These are phyloP conservation scores for Ustilago cynodontis DNA, from an alignment of 1,284 basidiomycete genomes.

Conservation along the genomic window DNA sequence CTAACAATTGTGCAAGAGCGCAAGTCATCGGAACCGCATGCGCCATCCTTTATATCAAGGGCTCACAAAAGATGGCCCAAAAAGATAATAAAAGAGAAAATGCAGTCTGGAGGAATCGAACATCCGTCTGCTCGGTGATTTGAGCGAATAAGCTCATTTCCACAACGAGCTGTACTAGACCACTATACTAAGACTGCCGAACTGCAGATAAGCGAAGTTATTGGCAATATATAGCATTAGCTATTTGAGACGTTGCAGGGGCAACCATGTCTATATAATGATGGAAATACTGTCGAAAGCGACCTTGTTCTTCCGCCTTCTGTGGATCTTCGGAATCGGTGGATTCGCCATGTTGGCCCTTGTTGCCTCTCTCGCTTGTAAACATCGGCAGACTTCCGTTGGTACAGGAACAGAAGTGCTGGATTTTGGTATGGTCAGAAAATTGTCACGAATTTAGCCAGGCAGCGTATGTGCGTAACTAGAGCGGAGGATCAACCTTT, in stretches of 20 bases:
- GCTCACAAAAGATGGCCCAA: no score
- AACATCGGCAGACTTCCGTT: background rate
- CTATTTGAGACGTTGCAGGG: no score
- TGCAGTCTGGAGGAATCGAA: conserved; percentile 48
- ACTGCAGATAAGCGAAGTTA: no score
- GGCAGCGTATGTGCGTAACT: background rate
- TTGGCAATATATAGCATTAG: no score
- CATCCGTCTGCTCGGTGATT: conserved; percentile 43
- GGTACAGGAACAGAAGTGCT: background rate
- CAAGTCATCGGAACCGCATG: no score
- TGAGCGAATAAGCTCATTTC: background rate
- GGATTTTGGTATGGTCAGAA: background rate
- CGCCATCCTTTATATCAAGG: no score
- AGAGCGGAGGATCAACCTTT: conserved; percentile 7
- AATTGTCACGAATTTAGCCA: conserved; percentile 4
- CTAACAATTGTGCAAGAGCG: no score
- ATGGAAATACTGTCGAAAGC: no score
- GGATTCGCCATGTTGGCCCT: background rate
- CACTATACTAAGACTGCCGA: conserved; percentile 35
- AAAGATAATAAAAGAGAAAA: no score
- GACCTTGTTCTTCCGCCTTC: no score
- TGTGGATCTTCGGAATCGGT: conserved; percentile 1
- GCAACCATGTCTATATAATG: no score
- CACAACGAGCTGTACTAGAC: conserved; percentile 43
- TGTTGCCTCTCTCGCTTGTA: background rate